These are phyloP conservation scores for Mycena crocata DNA, from an alignment of 768 basidiomycete species.

Conservation along the genomic window DNA sequence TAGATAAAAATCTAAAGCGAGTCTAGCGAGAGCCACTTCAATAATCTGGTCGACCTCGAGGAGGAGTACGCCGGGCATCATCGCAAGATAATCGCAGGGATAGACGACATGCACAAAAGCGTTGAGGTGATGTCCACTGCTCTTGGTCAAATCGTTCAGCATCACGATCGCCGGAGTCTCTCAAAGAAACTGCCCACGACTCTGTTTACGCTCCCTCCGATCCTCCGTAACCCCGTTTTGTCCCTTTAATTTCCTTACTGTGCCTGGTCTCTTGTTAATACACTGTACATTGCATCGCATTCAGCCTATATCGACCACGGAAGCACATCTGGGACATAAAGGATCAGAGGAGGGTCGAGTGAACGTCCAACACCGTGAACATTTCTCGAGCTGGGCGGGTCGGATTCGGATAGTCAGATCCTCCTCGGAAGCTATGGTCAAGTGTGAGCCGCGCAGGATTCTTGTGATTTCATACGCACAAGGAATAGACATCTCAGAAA, in stretches of 20 bases:
- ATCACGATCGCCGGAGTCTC: slow-evolving; percentile 61
- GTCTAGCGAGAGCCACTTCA: slow-evolving; percentile 62
- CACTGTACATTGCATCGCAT: slow-evolving; percentile 5
- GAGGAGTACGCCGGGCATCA: slow-evolving; percentile 61
- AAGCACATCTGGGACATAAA: slow-evolving; percentile 75
- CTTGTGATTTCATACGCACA: slow-evolving; percentile 49
- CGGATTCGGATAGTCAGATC: slow-evolving; percentile 64
- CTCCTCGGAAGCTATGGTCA: slow-evolving; percentile 35
- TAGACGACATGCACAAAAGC: slow-evolving; percentile 57
- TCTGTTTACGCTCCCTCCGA: slow-evolving; percentile 44
- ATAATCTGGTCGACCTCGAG: slow-evolving; percentile 66
- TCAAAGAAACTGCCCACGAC: slow-evolving; percentile 62
- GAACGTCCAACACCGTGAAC: slow-evolving; percentile 93
- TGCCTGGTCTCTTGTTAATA: not conserved
- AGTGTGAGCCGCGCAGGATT: slow-evolving; percentile 6
- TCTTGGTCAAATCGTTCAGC: slow-evolving; percentile 54
- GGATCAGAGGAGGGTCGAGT: slow-evolving; percentile 61
- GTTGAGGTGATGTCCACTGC: slow-evolving; percentile 49
- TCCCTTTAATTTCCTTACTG: slow-evolving; percentile 5
- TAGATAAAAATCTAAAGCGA: not conserved
- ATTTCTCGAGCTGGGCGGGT: slow-evolving; percentile 75
- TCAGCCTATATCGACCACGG: slow-evolving; percentile 34
- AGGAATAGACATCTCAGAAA: slow-evolving; percentile 53
- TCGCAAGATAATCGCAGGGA: slow-evolving; percentile 50
- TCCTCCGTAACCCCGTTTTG: slow-evolving; percentile 22